These are phyloP conservation scores for Nyssa sinensis DNA, from an alignment of 148 eudicot species.

Conservation along the genomic window DNA sequence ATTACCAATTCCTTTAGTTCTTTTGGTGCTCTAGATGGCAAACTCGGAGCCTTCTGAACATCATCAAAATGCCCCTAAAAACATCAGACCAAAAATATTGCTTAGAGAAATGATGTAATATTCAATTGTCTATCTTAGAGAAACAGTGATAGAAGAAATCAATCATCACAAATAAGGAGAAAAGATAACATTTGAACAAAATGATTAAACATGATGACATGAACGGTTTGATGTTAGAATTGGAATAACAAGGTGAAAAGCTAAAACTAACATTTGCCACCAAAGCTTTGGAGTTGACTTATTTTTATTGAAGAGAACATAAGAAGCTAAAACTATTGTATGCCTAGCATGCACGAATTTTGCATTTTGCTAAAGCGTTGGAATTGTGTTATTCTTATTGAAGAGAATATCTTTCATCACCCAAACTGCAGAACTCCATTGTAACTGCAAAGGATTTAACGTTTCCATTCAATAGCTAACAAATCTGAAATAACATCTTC, in stretches of 20 bases:
- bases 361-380: too few species aligned
- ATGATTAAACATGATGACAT: neutral
- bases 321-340: neutral
- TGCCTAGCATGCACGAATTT: too few species aligned
- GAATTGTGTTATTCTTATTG: too few species aligned
- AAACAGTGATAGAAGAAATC: neutral
- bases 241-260: neutral
- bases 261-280: neutral
- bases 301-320: neutral
- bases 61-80: slow-evolving; percentile 77
- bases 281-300: too few species aligned
- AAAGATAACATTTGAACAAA: neutral
- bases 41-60: slow-evolving; percentile 69
- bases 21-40: slow-evolving; percentile 68
- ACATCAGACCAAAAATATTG: slow-evolving; percentile 3
- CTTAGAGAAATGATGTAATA: neutral
- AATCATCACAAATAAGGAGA: neutral
- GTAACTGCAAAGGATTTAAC: neutral
- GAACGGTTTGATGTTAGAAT: neutral
- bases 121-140: neutral
- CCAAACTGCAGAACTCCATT: too few species aligned
- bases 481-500: neutral
- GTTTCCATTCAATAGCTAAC: neutral
- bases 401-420: too few species aligned
- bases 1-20: slow-evolving; percentile 76